phyloP scores from a whole-genome alignment of 495 filamentous ascomycete species.

The Neurospora sp. region DNA sequence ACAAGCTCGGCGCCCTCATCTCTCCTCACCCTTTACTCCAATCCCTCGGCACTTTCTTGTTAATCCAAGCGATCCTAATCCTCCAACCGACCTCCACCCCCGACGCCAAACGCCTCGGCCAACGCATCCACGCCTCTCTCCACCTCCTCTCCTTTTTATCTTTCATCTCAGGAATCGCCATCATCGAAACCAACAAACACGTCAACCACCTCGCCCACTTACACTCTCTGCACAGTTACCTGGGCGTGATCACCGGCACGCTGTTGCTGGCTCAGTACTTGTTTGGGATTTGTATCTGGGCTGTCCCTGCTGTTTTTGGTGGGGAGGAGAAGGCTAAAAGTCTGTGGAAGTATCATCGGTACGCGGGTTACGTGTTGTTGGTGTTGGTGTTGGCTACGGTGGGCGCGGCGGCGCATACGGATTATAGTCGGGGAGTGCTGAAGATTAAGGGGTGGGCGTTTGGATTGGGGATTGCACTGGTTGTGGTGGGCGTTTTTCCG shows the following conservation, averaged over 20 bases:
- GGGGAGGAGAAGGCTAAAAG: slow-evolving; percentile 68
- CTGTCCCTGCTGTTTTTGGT: slow-evolving; percentile 59
- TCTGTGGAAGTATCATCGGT: slow-evolving; percentile 82
- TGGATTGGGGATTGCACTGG: slow-evolving; percentile 47
- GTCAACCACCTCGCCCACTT: slow-evolving; percentile 54
- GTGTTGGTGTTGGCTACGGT: slow-evolving; percentile 63
- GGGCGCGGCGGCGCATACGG: slow-evolving; percentile 63
- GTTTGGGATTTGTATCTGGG: slow-evolving; percentile 74
- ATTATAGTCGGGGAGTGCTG: slow-evolving; percentile 50
- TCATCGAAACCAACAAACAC: slow-evolving; percentile 80
- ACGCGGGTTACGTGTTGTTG: slow-evolving; percentile 65
- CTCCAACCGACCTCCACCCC: slow-evolving; percentile 80
- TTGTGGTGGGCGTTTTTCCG: slow-evolving; percentile 59
- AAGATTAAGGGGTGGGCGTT: slow-evolving; percentile 66
- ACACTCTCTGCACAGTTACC: slow-evolving; percentile 64
- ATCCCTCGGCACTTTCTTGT: slow-evolving; percentile 58
- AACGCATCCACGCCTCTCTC: slow-evolving; percentile 55
- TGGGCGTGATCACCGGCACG: slow-evolving; percentile 70
- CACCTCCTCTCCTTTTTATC: slow-evolving; percentile 51
- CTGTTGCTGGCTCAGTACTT: slow-evolving; percentile 60
- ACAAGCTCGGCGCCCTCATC: slow-evolving; percentile 58
- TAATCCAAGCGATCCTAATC: slow-evolving; percentile 71
- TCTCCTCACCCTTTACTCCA: slow-evolving; percentile 83
- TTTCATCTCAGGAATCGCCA: slow-evolving; percentile 55
- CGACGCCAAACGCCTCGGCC: slow-evolving; percentile 61